A percentile compares a stretch with the other conserved stretches of the same genome.
phyloP scores from a whole-genome alignment of 2,329 filamentous ascomycete species.

The Seiridium cupressi region DNA sequence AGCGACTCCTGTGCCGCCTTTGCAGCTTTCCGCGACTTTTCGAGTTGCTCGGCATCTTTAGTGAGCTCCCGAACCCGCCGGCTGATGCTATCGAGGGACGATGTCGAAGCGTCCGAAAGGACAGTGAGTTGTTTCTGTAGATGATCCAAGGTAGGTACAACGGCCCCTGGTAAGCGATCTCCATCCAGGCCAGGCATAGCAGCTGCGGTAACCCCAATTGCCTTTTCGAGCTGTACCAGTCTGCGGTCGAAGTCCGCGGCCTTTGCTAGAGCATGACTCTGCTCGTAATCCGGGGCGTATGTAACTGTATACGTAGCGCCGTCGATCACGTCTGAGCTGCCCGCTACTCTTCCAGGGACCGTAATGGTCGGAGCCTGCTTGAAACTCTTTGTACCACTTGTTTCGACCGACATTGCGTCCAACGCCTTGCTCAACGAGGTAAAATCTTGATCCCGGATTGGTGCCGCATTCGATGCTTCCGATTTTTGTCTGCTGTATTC shows the following conservation, averaged over 20 bases:
- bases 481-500: slow-evolving; percentile 57
- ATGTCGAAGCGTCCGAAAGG: slow-evolving; percentile 69
- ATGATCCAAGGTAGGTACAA: slow-evolving; percentile 77
- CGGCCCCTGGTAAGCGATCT: slow-evolving; percentile 60
- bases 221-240: slow-evolving; percentile 74
- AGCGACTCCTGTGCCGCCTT: slow-evolving; percentile 61
- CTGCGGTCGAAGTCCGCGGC: slow-evolving; percentile 86
- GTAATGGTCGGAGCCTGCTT: background rate
- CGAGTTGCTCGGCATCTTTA: slow-evolving; percentile 70
- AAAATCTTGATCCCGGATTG: slow-evolving; percentile 54
- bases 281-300: slow-evolving; percentile 62
- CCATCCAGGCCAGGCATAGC: slow-evolving; percentile 61
- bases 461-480: slow-evolving; percentile 38
- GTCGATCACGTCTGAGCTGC: slow-evolving; percentile 16
- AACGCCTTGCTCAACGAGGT: slow-evolving; percentile 70
- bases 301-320: slow-evolving; percentile 61
- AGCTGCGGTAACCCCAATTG: slow-evolving; percentile 74
- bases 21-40: slow-evolving; percentile 62
- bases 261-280: slow-evolving; percentile 71
- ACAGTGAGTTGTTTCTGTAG: slow-evolving; percentile 79
- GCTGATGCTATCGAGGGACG: slow-evolving; percentile 70
- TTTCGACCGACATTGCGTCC: slow-evolving; percentile 56
- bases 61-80: slow-evolving; percentile 68
- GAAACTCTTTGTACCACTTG: slow-evolving; percentile 5
- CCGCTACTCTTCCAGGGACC: background rate